A percentile compares a stretch with the other conserved stretches of the same genome.
Conservation (phyloP, 441 rosid species). For the Eruca vesicaria region DNA sequence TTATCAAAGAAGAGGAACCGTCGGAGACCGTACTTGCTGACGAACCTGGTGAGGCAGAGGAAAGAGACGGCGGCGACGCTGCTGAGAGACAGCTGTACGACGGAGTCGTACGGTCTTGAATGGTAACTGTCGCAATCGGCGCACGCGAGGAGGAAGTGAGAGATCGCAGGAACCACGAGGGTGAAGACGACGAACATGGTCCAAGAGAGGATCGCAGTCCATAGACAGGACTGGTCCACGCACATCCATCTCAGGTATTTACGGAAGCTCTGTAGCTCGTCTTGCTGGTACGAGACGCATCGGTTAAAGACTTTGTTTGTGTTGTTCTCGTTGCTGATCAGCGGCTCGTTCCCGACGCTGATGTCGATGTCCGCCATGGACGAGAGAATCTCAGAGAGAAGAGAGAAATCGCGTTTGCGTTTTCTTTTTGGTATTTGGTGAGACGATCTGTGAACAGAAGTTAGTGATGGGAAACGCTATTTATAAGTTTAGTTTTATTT, state of each 20-base stretch:
- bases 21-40: constrained; percentile 57
- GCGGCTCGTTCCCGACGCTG: neutral
- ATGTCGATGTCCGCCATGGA: constrained; percentile 30
- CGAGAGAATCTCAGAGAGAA: constrained; percentile 2
- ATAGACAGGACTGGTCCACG: constrained; percentile 66
- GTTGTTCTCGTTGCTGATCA: constrained; percentile 20
- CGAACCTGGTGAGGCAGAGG: constrained; percentile 61
- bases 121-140: constrained; percentile 65
- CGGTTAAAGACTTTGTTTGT: constrained; percentile 38
- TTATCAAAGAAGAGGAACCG: constrained; percentile 82
- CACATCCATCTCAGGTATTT: constrained; percentile 83
- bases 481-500: constrained; percentile 16
- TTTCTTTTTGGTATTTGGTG: neutral
- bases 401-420: constrained; percentile 29
- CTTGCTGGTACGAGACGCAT: constrained; percentile 55
- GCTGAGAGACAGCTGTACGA: constrained; percentile 82
- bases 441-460: neutral
- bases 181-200: constrained; percentile 58
- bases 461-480: constrained; percentile 4
- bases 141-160: constrained; percentile 76
- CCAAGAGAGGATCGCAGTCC: constrained; percentile 70
- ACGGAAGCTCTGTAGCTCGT: constrained; percentile 72
- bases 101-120: constrained; percentile 60
- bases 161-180: constrained; percentile 54
- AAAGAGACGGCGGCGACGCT: constrained; percentile 71